Evolutionary conservation across 768 basidiomycete species (phyloP).

Genomic region (Tricholoma sp.): DNA sequence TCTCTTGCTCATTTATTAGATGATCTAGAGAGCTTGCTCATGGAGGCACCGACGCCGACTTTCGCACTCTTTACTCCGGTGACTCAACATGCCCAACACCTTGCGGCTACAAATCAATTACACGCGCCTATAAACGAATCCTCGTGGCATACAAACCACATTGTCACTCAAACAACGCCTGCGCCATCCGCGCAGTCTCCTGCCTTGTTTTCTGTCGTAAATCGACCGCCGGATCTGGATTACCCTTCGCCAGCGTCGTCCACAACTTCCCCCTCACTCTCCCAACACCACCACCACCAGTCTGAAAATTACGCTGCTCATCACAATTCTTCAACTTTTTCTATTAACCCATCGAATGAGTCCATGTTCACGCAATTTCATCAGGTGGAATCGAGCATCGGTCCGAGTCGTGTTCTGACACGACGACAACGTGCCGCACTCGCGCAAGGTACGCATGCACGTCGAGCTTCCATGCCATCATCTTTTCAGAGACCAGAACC

Average conservation of each 20-base stretch:
- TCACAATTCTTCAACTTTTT: constrained; percentile 11
- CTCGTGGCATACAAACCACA: constrained; percentile 12
- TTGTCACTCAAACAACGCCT: constrained; percentile 7
- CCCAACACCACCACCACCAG: constrained; percentile 16
- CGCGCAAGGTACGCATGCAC: constrained; percentile 20
- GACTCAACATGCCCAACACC: constrained; percentile 4
- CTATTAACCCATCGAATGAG: constrained; percentile 14
- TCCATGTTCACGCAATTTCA: constrained; percentile 20
- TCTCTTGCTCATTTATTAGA: neutral
- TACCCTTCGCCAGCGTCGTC: constrained; percentile 36
- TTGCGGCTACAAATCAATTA: constrained; percentile 12
- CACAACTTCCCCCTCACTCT: constrained; percentile 29
- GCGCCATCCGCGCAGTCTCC: constrained; percentile 10
- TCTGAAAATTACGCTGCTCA: constrained; percentile 9
- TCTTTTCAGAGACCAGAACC: constrained; percentile 12
- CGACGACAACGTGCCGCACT: constrained; percentile 36
- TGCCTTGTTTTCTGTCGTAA: constrained; percentile 13
- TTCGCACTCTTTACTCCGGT: constrained; percentile 9
- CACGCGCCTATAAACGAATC: constrained; percentile 18
- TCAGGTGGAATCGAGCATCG: constrained; percentile 48
- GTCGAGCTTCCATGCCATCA: constrained; percentile 18
- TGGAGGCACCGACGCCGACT: constrained; percentile 10
- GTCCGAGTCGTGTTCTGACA: constrained; percentile 42
- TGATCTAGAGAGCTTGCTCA: constrained; percentile 1
- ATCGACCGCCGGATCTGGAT: constrained; percentile 26